Evolutionary conservation across 1,284 basidiomycete genomes (phyloP), one percentile per base, ranked within the genome.

Genomic region (Trichosporon sp.): DNA sequence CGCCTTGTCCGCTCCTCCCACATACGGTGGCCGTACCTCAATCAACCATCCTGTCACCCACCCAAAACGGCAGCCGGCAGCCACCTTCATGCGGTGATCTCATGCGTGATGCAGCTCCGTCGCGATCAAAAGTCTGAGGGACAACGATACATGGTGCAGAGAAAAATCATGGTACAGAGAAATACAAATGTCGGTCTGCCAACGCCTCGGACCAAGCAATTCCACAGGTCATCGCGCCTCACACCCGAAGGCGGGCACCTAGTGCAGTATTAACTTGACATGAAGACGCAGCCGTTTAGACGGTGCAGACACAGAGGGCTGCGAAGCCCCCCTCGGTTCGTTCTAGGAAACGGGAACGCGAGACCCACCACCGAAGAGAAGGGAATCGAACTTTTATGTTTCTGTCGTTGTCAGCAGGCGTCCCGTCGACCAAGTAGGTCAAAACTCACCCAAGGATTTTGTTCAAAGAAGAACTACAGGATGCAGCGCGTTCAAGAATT

Each of bases 291-390:
- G 56, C 56, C 56, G 56, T 32, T 60, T 31, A 60, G 56, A 60
- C 56, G 56, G 56, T 60, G 56, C 56, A 60, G 66, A 68, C 66
- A 67, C 66, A 63, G 65, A 38, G 65, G 65, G 62, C 63, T 58
- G 67, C 67, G 67, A 68, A 25, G 63, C 51, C 62, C 35, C 63
- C 67, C 67, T 68, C 67, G 53, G 53, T 47, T 81, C 70, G 68
- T 67, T 81, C 74, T 82, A 72, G 80, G 77, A 78, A 77, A 82
- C 80, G 80, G 80, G 80, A 82, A 82, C 80, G 80, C 80, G 80
- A 80, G 69, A 76, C 76, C 75, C 73, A 73, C 73, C 75, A 81
- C 77, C 75, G 79, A 72, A 75, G 77, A 74, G 75, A 70, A 74
- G 73, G 74, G 76, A 75, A 75, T 81, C 79, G 80, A 82, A 82